phyloP scores from a whole-genome alignment of 768 basidiomycete genomes.

The Leccinum barrowsii region DNA sequence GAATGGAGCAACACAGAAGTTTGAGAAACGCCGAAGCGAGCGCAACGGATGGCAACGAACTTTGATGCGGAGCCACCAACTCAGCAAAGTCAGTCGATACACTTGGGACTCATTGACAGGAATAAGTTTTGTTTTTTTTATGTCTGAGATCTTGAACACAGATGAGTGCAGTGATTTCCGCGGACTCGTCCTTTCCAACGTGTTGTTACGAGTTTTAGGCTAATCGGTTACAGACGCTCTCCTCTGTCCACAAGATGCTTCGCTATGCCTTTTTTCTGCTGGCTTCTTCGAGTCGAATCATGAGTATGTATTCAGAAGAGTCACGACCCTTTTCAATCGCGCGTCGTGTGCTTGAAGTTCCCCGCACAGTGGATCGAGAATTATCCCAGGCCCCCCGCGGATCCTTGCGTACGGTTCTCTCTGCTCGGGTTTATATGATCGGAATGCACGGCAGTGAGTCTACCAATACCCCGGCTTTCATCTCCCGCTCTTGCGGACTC shows the following conservation, averaged over 20 bases:
- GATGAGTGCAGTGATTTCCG: conserved; percentile 26
- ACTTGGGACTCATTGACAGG: not conserved
- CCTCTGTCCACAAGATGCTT: conserved; percentile 15
- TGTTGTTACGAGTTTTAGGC: conserved; percentile 22
- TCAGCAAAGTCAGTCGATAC: not conserved
- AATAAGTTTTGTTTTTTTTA: too few species aligned
- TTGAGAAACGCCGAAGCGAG: conserved; percentile 15
- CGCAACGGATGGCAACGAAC: conserved; percentile 14
- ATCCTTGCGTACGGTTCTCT: conserved; percentile 20
- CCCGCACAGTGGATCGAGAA: conserved; percentile 29
- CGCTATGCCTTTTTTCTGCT: conserved; percentile 14
- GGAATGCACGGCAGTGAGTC: conserved; percentile 4
- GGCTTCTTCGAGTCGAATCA: conserved; percentile 8
- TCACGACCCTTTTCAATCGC: conserved; percentile 7
- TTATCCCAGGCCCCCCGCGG: conserved; percentile 30
- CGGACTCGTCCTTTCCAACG: conserved; percentile 22
- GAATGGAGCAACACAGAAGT: conserved; percentile 12
- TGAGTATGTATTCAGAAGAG: conserved; percentile 9
- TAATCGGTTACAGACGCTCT: conserved; percentile 21
- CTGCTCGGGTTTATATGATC: conserved; percentile 28
- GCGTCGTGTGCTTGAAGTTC: conserved; percentile 19
- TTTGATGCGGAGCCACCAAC: conserved; percentile 16
- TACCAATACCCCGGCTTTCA: conserved; percentile 9
- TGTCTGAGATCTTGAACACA: not conserved
- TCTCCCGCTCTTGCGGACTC: conserved; percentile 6